Evolutionary conservation across 2,329 filamentous ascomycete species (phyloP), one percentile per base, ranked within the genome.

Genomic region (Neobulgaria alba): DNA sequence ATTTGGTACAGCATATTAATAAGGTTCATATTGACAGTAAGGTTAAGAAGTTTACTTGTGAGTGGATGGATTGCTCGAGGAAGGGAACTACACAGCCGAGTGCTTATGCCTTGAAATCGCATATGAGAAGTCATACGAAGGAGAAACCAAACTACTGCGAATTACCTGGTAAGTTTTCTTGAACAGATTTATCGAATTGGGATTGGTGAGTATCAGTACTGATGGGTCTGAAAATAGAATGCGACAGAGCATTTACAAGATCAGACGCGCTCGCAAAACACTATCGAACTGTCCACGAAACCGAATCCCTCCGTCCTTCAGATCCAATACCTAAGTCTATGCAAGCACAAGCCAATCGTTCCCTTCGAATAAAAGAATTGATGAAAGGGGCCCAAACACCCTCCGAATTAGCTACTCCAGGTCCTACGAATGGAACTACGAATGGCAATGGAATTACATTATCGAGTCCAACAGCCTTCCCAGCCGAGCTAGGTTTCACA

Each of bases 131-230:
- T 60, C 92, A 98, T 62, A 98, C 92, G 1, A 77, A 92, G 58
- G 92, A 98, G 71, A 98, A 98, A 67, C 92, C 92, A 0, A 96
- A 96, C 61, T 95, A 95, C 66, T 98, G 92, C 64, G 85, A 88
- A 20, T 66, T 98, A 30, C 92, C 92, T 42, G 90, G 89, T 94
- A 72, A 49, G 72, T 53, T 21, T 15, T 34, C 12, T 30, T 30
- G 15, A 10, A 14, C 14, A n/a, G 14, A 10, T 10, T 26, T 17
- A 1, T 10, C 10, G 8, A 8, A 33, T n/a, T 34, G 14, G 14
- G 17, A 18, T 26, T 41, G 35, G 18, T 4, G 9, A 10, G 12
- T 15, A 60, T 45, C 55, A 55, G 5, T 17, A 10, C 4, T 30
- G 2, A 14, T n/a, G n/a, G n/a, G n/a, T n/a, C n/a, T n/a, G n/a